Evolutionary conservation across 345 rosid species (phyloP), one percentile per base, ranked within the genome.

Genomic region (Gynandropsis gynandra): DNA sequence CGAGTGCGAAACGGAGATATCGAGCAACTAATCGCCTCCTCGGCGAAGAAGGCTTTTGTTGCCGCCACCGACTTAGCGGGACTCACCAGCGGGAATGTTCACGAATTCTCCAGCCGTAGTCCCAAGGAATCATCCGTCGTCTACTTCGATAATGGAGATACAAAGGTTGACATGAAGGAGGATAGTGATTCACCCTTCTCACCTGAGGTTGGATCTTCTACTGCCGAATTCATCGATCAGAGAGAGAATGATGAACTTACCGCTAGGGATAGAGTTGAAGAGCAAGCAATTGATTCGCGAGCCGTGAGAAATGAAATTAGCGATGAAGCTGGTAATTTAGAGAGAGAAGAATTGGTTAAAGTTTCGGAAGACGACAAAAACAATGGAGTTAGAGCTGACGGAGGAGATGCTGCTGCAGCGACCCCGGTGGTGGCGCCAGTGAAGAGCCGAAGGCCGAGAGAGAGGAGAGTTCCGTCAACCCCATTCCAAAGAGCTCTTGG

Each of bases 401-500:
- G 29, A 37, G 54, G 44, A 18, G 47, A 7, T 42, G n/a, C 39
- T 5, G 35, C 59, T 3, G 53, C 56, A 8, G 42, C 70, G 43
- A 21, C 66, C 27, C 15, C 38, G 14, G 63, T 13, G 42, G 50
- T 62, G 36, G 54, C 64, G 50, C 50, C 65, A 32, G 49, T 51
- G 64, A 76, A 80, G 76, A 81, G 88, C 74, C 70, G 97, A 59
- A 83, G 55, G 66, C 93, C 76, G 2, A 82, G 97, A 79, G 98
- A 85, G 61, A 61, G 86, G 70, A 82, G 77, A 60, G 95, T 85
- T 72, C 98, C 98, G 37, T 72, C 95, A 27, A 92, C 97, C 3
- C 95, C 98, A 1, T 72, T 92, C 51, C 63, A 95, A 9, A 78
- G 98, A 74, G 92, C 95, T 29, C 52, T 82, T 52, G 97, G 98